Percentiles rank a stretch among this genome's conserved stretches.
These are phyloP conservation scores for Cyberlindnera euphorbiae DNA, from an alignment of 805 yeast genomes.

Conservation along the genomic window DNA sequence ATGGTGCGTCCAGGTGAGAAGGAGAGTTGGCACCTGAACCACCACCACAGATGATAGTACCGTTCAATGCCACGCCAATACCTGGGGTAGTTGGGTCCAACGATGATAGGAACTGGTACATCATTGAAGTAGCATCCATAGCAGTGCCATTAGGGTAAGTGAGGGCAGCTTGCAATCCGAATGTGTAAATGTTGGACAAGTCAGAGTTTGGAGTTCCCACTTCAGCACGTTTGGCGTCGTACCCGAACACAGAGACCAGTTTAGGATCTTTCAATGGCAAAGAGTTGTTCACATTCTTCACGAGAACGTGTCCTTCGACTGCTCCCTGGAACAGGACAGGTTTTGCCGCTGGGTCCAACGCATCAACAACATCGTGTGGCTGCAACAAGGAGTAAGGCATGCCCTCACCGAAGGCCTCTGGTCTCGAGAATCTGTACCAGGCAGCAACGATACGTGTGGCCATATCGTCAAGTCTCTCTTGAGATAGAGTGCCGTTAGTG, in stretches of 20 bases:
- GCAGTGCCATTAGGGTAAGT: slow-evolving; percentile 4
- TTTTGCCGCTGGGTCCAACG: slow-evolving; percentile 7
- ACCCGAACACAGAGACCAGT: slow-evolving; percentile 8
- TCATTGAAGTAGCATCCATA: not conserved
- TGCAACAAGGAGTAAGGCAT: slow-evolving; percentile 3
- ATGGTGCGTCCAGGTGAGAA: slow-evolving; percentile 2
- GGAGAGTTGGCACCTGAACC: slow-evolving; percentile 5
- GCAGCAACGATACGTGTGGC: slow-evolving; percentile 7
- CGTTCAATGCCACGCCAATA: slow-evolving; percentile 7
- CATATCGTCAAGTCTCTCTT: slow-evolving; percentile 9
- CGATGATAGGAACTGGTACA: slow-evolving; percentile 1
- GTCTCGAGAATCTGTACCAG: slow-evolving; percentile 7
- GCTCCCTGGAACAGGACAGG: slow-evolving; percentile 9
- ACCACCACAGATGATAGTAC: slow-evolving; percentile 8
- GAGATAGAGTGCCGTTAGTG: slow-evolving; percentile 4
- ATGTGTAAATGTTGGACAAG: not conserved
- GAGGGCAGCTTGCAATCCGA: slow-evolving; percentile 1
- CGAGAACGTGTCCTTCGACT: slow-evolving; percentile 9
- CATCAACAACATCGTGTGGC: slow-evolving; percentile 4
- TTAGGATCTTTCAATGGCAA: slow-evolving; percentile 6
- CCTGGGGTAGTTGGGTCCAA: slow-evolving; percentile 1
- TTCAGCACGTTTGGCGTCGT: slow-evolving; percentile 4
- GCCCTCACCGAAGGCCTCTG: slow-evolving; percentile 7
- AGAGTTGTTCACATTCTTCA: slow-evolving; percentile 7
- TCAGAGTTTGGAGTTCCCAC: slow-evolving; percentile 3